These are phyloP conservation scores for Diaporthe helianthi DNA, from an alignment of 2,329 filamentous ascomycete species.

Conservation along the genomic window DNA sequence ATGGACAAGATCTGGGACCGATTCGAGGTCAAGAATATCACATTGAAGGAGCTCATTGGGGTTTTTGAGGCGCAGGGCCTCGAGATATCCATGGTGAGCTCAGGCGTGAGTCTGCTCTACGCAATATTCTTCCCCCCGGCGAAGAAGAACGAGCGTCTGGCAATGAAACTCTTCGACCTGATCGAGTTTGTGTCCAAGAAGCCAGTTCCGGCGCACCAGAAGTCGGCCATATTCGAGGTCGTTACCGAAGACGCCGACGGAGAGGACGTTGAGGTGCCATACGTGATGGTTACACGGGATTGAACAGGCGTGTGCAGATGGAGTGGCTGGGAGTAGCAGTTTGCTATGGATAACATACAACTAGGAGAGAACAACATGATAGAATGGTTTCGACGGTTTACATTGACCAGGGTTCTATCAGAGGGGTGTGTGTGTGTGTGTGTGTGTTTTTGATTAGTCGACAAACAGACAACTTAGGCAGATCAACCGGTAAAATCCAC, in stretches of 20 bases:
- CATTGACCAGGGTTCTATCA: not conserved
- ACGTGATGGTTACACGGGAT: constrained; percentile 80
- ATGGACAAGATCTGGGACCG: constrained; percentile 99
- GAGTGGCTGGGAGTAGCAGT: not conserved
- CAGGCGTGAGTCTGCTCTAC: constrained; percentile 94
- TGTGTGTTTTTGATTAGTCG: not conserved
- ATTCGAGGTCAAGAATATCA: constrained; percentile 88
- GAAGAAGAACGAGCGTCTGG: constrained; percentile 82
- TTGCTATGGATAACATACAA: not conserved
- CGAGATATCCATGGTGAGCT: constrained; percentile 90
- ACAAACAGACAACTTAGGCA: not conserved
- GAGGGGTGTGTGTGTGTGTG: not conserved
- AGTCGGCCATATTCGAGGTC: constrained; percentile 95
- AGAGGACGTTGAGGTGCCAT: constrained; percentile 96
- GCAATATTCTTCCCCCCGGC: constrained; percentile 86
- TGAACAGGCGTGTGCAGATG: not conserved
- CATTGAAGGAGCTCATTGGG: constrained; percentile 81
- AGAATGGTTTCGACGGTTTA: constrained; percentile 12
- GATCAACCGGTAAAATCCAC: constrained; percentile 1
- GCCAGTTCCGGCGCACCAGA: constrained; percentile 87
- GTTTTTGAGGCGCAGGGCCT: constrained; percentile 84
- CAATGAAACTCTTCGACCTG: constrained; percentile 85
- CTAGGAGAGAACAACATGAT: constrained; percentile 7
- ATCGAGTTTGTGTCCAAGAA: constrained; percentile 92
- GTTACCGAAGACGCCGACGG: constrained; percentile 87